Evolutionary conservation across 768 basidiomycete genomes (phyloP).

Genomic region (Lactifluus rugatus): DNA sequence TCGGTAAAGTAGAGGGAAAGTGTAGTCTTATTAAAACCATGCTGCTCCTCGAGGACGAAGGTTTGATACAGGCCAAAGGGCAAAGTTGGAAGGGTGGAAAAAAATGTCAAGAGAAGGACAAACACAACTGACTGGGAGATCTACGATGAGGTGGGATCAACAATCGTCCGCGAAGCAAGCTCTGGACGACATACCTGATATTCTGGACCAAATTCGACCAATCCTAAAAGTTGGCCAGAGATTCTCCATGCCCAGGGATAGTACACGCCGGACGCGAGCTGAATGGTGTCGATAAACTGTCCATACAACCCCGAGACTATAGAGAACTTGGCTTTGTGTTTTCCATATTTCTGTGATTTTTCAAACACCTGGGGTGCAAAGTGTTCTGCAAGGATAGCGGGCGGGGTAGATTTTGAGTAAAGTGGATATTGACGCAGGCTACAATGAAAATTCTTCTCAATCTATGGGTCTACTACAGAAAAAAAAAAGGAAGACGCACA

Average conservation of each 20-base stretch:
- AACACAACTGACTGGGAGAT: constrained; percentile 80
- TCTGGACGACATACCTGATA: constrained; percentile 49
- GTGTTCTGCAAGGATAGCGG: constrained; percentile 56
- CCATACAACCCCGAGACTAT: constrained; percentile 66
- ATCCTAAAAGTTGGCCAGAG: constrained; percentile 43
- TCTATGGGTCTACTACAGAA: background rate
- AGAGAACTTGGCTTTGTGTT: constrained; percentile 80
- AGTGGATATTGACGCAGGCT: constrained; percentile 76
- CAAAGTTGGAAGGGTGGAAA: constrained; percentile 58
- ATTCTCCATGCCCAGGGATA: constrained; percentile 76
- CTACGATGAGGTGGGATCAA: constrained; percentile 31
- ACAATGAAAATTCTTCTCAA: background rate
- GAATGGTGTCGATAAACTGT: constrained; percentile 55
- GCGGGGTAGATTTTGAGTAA: constrained; percentile 68
- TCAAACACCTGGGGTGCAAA: constrained; percentile 63
- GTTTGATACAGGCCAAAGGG: constrained; percentile 79
- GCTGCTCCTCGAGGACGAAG: constrained; percentile 89
- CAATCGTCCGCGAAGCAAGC: background rate
- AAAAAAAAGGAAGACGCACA: constrained; percentile 42
- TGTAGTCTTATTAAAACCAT: constrained; percentile 96
- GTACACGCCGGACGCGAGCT: constrained; percentile 61
- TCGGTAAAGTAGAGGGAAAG: constrained; percentile 67
- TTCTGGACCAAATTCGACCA: constrained; percentile 54
- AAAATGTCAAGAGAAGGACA: constrained; percentile 52
- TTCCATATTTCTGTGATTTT: constrained; percentile 88